phyloP scores from a whole-genome alignment of 257 asterid species.

The Gentiana macrophylla region DNA sequence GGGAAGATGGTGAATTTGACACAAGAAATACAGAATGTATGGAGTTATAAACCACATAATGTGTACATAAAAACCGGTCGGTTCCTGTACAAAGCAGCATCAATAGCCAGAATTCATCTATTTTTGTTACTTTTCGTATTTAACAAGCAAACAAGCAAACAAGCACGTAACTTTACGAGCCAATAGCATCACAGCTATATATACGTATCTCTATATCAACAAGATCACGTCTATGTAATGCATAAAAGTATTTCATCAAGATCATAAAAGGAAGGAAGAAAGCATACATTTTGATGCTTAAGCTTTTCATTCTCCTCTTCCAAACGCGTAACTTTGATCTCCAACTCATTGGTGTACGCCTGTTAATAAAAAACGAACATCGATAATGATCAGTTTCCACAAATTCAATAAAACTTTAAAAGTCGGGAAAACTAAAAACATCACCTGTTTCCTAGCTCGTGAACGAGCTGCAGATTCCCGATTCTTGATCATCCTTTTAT shows the following conservation, averaged over 20 bases:
- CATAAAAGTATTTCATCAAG: too few relatives aligned
- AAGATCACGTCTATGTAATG: too few relatives aligned
- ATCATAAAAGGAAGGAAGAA: too few relatives aligned
- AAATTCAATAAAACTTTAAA: background rate
- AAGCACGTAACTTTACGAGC: too few relatives aligned
- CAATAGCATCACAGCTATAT: too few relatives aligned
- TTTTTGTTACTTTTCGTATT: too few relatives aligned
- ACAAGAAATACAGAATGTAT: too few relatives aligned
- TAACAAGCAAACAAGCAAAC: too few relatives aligned
- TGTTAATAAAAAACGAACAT: constrained; percentile 4
- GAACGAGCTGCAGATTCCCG: constrained; percentile 84
- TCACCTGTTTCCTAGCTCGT: constrained; percentile 73
- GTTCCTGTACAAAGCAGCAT: background rate
- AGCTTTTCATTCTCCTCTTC: constrained; percentile 78
- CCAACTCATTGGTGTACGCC: constrained; percentile 31
- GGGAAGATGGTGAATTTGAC: too few relatives aligned
- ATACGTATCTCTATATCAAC: too few relatives aligned
- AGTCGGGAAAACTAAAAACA: background rate
- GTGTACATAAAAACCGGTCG: background rate
- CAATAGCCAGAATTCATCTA: too few relatives aligned
- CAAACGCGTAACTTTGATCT: constrained; percentile 61
- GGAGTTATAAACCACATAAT: background rate
- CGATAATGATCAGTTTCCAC: background rate
- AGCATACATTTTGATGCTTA: constrained; percentile 7
- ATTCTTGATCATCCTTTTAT: constrained; percentile 75